Percentiles rank a stretch among this genome's conserved stretches.
Conservation (phyloP, 1,284 basidiomycete species). For the Fomes fomentarius region DNA sequence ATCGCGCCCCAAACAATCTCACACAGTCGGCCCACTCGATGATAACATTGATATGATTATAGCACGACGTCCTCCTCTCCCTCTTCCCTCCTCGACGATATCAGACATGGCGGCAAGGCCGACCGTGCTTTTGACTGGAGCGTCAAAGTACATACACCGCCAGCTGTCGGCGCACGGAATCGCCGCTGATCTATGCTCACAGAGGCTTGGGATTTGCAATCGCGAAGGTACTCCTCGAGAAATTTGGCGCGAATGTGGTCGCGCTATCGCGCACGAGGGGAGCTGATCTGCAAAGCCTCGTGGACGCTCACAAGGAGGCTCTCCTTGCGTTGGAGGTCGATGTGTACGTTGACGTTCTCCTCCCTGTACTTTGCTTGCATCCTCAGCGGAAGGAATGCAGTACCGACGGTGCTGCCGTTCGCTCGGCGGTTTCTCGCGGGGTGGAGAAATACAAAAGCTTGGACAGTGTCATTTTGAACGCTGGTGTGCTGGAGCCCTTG, state of each 20-base stretch:
- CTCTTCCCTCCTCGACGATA: constrained; percentile 9
- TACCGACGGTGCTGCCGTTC: constrained; percentile 60
- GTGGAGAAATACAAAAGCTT: constrained; percentile 59
- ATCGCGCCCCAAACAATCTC: constrained; percentile 22
- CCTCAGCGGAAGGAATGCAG: constrained; percentile 36
- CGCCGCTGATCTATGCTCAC: constrained; percentile 16
- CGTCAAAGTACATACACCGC: constrained; percentile 60
- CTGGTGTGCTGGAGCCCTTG: constrained; percentile 66
- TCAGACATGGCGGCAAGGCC: constrained; percentile 35
- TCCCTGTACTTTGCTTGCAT: constrained; percentile 11
- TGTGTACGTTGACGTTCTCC: constrained; percentile 51
- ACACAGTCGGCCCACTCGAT: constrained; percentile 15
- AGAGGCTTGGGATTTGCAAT: constrained; percentile 87
- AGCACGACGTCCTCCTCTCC: constrained; percentile 12
- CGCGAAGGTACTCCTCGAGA: constrained; percentile 61
- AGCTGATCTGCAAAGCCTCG: constrained; percentile 62
- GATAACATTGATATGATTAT: neutral
- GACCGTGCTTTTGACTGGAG: constrained; percentile 74
- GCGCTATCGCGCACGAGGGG: constrained; percentile 75
- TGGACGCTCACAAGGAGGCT: constrained; percentile 42
- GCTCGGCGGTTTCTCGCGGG: constrained; percentile 50
- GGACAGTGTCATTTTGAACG: constrained; percentile 81
- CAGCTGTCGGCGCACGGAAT: neutral
- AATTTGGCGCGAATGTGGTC: constrained; percentile 68
- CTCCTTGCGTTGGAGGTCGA: constrained; percentile 71